Conservation (phyloP, 2,329 filamentous ascomycete genomes). For the Aspergillus ustus region DNA sequence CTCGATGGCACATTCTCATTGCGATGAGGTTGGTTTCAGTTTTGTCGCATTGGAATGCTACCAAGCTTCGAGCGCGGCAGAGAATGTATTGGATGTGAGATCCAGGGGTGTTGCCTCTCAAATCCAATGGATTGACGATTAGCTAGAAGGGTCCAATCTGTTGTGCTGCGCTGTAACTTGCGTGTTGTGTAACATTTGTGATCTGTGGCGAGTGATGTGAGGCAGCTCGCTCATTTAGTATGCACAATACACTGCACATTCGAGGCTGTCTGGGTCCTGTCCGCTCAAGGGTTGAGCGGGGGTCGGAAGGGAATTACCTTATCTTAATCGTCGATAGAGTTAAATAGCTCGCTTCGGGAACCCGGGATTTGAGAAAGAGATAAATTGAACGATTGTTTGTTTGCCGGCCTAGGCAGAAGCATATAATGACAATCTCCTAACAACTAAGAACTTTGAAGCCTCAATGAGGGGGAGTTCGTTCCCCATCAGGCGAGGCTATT, state of each 20-base stretch:
- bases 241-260: neutral
- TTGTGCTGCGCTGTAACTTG: conserved; percentile 15
- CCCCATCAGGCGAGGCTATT: conserved; percentile 18
- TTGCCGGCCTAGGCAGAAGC: neutral
- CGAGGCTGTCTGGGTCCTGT: neutral
- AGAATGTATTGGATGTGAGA: conserved; percentile 6
- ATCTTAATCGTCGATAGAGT: conserved; percentile 14
- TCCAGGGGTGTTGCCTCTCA: neutral
- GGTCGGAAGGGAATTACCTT: conserved; percentile 1
- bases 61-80: neutral
- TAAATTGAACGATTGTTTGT: neutral
- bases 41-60: conserved; percentile 5
- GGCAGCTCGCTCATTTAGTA: neutral
- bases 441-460: neutral
- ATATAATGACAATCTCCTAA: neutral
- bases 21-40: neutral
- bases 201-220: neutral
- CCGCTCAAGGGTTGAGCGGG: neutral
- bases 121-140: neutral
- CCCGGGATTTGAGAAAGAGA: neutral
- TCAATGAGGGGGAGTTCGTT: neutral
- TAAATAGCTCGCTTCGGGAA: neutral
- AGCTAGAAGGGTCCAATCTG: conserved; percentile 17
- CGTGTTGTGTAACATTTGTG: conserved; percentile 18
- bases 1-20: neutral